Percentiles rank a stretch among this genome's conserved stretches.
These are phyloP conservation scores for Strobilomyces echinocephalus DNA, from an alignment of 768 basidiomycete species.

Conservation along the genomic window DNA sequence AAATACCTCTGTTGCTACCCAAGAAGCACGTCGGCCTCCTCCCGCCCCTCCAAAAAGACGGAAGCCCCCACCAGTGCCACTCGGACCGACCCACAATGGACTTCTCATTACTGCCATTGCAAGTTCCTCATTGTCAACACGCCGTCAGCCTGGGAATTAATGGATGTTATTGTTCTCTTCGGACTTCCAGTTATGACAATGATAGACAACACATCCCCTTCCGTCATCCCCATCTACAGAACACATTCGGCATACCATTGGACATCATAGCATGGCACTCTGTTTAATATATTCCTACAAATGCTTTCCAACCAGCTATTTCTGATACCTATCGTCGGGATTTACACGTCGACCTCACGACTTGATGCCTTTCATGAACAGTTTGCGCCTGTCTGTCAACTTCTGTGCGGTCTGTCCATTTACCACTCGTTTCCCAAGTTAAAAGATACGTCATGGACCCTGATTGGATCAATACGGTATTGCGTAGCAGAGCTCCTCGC, in stretches of 20 bases:
- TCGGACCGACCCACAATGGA: conserved; percentile 44
- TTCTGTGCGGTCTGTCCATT: neutral
- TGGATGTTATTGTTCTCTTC: conserved; percentile 1
- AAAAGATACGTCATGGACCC: neutral
- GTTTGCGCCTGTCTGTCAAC: neutral
- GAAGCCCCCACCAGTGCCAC: conserved; percentile 68
- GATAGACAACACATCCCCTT: conserved; percentile 5
- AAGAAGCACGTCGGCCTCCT: conserved; percentile 45
- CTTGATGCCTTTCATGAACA: neutral
- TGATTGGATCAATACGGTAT: too few species aligned
- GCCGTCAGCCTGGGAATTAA: conserved; percentile 17
- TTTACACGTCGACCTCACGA: neutral
- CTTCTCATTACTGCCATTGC: conserved; percentile 59
- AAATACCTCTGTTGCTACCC: conserved; percentile 18
- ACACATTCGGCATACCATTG: conserved; percentile 17
- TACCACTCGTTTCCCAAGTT: neutral
- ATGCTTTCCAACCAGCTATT: conserved; percentile 7
- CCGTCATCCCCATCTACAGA: conserved; percentile 14
- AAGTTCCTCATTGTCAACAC: conserved; percentile 29
- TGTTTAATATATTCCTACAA: conserved; percentile 13
- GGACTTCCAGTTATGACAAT: conserved; percentile 1
- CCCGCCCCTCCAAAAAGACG: conserved; percentile 66
- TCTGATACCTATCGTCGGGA: conserved; percentile 3
- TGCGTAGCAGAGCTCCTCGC: neutral
- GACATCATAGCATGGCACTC: conserved; percentile 22